Evolutionary conservation across 306 rosid genomes (phyloP).

Genomic region (Ceratonia siliqua): DNA sequence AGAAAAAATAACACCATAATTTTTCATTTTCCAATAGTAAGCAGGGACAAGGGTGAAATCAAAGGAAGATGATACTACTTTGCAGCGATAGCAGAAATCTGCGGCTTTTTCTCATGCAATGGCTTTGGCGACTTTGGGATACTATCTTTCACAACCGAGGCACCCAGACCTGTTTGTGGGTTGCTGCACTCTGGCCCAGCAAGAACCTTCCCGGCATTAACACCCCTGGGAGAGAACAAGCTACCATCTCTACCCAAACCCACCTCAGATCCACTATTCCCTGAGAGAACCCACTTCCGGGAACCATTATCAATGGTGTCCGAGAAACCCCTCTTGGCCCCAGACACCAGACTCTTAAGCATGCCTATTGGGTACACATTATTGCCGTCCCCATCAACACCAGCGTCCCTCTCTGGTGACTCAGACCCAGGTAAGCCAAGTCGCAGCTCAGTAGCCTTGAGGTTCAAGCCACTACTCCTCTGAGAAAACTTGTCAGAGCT

Average conservation of each 20-base stretch:
- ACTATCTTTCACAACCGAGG: constrained; percentile 51
- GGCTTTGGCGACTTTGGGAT: constrained; percentile 64
- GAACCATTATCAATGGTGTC: constrained; percentile 78
- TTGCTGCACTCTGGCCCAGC: constrained; percentile 45
- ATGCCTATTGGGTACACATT: constrained; percentile 29
- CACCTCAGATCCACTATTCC: constrained; percentile 68
- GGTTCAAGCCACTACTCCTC: constrained; percentile 56
- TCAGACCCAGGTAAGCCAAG: constrained; percentile 92
- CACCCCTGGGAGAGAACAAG: constrained; percentile 68
- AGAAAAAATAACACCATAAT: not conserved
- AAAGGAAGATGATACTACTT: constrained; percentile 50
- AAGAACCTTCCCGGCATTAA: constrained; percentile 40
- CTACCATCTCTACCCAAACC: constrained; percentile 55
- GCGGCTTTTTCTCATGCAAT: constrained; percentile 72
- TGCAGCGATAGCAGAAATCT: constrained; percentile 67
- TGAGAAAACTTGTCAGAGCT: constrained; percentile 42
- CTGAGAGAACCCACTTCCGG: constrained; percentile 68
- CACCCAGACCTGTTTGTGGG: constrained; percentile 46
- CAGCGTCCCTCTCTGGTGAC: constrained; percentile 73
- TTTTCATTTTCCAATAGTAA: not conserved
- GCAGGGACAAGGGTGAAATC: constrained; percentile 2
- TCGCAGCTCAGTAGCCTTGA: constrained; percentile 85
- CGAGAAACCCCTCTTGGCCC: constrained; percentile 91
- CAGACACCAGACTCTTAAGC: constrained; percentile 57
- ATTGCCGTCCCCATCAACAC: constrained; percentile 37